Percentiles rank a stretch among this genome's conserved stretches.
Evolutionary conservation across 2,329 filamentous ascomycete genomes (phyloP).

Genomic region (Colletotrichum cereale): DNA sequence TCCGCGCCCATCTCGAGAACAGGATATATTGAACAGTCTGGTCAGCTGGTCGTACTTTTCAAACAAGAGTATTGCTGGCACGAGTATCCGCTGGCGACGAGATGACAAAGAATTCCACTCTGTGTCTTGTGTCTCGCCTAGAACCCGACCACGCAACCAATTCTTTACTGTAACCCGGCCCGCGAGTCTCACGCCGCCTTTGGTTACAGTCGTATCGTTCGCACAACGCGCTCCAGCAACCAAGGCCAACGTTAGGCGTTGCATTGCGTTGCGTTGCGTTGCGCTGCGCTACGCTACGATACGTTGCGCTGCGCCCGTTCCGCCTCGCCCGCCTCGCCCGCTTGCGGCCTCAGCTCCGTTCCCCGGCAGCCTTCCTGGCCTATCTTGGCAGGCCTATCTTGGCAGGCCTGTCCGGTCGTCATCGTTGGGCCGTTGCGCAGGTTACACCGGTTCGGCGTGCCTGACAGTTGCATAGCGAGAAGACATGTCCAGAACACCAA

Average conservation of each 20-base stretch:
- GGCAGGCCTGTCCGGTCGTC: no score
- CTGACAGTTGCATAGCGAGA: background rate
- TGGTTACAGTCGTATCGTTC: background rate
- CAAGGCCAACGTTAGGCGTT: background rate
- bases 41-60: background rate
- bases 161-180: background rate
- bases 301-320: background rate
- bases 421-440: conserved; percentile 13
- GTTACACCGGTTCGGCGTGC: background rate
- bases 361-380: background rate
- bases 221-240: background rate
- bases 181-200: background rate
- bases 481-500: conserved; percentile 1
- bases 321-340: background rate
- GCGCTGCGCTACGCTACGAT: background rate
- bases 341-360: background rate
- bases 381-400: no score
- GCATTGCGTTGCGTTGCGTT: background rate
- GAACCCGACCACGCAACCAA: background rate
- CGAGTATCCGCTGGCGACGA: conserved; percentile 2
- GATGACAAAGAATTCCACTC: background rate
- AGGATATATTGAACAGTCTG: background rate
- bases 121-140: background rate
- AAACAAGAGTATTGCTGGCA: background rate
- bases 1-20: background rate